Evolutionary conservation across 1,139 yeast genomes (phyloP).

Genomic region (Suhomyces bolitotheri): DNA sequence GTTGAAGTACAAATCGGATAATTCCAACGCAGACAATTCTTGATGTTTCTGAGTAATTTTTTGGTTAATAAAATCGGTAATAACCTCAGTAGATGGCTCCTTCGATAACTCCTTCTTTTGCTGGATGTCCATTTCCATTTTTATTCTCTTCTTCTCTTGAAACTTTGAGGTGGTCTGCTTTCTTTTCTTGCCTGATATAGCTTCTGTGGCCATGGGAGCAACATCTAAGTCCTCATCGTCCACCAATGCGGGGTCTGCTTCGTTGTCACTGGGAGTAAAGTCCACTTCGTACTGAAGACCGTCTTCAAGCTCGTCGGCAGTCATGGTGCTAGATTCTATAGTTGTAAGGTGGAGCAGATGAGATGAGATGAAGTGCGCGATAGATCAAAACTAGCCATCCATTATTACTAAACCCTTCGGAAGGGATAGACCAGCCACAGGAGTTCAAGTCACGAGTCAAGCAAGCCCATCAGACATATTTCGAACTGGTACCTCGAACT

Average conservation of each 20-base stretch:
- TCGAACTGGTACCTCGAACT: not conserved
- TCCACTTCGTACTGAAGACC: constrained; percentile 60
- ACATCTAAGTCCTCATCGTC: constrained; percentile 6
- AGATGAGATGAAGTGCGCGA: constrained; percentile 6
- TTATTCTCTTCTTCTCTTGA: constrained; percentile 54
- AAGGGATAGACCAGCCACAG: no score
- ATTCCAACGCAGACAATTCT: constrained; percentile 62
- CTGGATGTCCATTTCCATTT: constrained; percentile 58
- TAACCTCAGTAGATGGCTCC: constrained; percentile 50
- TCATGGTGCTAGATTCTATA: constrained; percentile 9
- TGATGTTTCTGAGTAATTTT: constrained; percentile 52
- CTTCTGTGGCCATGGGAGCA: constrained; percentile 9
- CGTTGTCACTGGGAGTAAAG: constrained; percentile 15
- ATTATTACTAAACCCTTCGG: no score
- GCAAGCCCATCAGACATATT: not conserved
- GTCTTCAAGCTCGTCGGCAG: constrained; percentile 64
- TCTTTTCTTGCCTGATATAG: constrained; percentile 29
- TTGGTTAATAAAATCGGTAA: constrained; percentile 60
- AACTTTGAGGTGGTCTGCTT: constrained; percentile 35
- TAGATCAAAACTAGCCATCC: not conserved
- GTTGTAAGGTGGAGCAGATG: constrained; percentile 14
- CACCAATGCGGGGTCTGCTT: constrained; percentile 5
- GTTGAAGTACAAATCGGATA: constrained; percentile 56
- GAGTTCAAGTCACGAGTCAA: no score
- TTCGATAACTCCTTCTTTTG: constrained; percentile 51